Base-by-base conservation (phyloP, 192 early-diverging fungal genomes). In the Backusella psychrophila region DNA sequence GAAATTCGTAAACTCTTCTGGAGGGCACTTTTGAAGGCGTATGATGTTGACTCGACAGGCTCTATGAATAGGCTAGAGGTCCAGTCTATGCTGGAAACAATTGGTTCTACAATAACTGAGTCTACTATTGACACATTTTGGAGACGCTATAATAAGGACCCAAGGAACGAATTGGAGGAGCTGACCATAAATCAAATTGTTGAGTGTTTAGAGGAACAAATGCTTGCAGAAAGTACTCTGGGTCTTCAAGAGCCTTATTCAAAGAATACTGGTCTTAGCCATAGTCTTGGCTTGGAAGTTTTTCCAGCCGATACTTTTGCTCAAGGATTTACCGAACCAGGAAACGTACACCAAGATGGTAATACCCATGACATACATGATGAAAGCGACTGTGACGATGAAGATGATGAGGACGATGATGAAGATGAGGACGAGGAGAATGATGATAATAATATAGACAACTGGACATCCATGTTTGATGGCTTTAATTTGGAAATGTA, bases 1-100 rank as follows among this genome's bases (percentile, higher is more conserved):
- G 83, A 82, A 19, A 78, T 94, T 21, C 83, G 93, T 29, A 79
- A 84, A 49, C 87, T 91, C 74, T 95, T 94, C 79, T 95, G 92
- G 91, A 66, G 84, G 3, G 87, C 89, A 6, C 81, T 94, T 14
- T 81, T 88, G 46, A 86, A 85, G 21, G 69, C 82, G 3, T 94
- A 92, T 73, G 89, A 92, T 68, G 80, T 78, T 0, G 91, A 93
- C 46, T 87, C 85, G 34, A 91, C 84, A 53, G 87, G 86, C 23
- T 75, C 77, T n/a, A 80, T 94, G 56, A 90, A 87, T 77, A 76
- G 82, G 21, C 71, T 91, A 4, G 87, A 88, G 52, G 79, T 95
- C 11, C 87, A 87, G 65, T 85, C 93, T 23, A 89, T 95, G 89
- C 82, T 95, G 8, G 92, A 92, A 69, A 83, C 83, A 49, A 76